Evolutionary conservation across 768 basidiomycete species (phyloP).

Genomic region (Leccinum uliginosum): DNA sequence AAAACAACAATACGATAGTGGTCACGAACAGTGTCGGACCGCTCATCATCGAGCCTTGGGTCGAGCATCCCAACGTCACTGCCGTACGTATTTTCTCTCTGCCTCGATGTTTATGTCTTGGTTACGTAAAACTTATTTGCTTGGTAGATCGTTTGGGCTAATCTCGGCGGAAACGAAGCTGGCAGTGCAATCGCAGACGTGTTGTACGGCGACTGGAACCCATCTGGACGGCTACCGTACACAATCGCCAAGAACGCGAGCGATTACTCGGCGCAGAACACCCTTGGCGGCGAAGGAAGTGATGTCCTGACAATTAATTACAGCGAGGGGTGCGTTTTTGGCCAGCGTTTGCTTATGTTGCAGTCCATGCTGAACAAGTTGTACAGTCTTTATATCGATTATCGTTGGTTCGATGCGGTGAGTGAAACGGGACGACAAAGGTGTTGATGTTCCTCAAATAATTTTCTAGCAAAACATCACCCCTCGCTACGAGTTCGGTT

Average conservation of each 20-base stretch:
- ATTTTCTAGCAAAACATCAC: slow-evolving; percentile 53
- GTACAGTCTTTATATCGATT: slow-evolving; percentile 59
- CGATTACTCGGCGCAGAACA: slow-evolving; percentile 49
- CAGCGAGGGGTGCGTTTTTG: slow-evolving; percentile 39
- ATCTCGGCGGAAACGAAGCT: slow-evolving; percentile 67
- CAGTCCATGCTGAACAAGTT: neutral
- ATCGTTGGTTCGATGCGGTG: slow-evolving; percentile 66
- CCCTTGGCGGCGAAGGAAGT: slow-evolving; percentile 20
- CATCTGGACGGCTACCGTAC: slow-evolving; percentile 66
- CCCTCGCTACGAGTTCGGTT: slow-evolving; percentile 88
- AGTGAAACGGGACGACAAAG: slow-evolving; percentile 26
- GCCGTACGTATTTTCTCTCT: slow-evolving; percentile 42
- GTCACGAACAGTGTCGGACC: slow-evolving; percentile 78
- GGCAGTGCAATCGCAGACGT: slow-evolving; percentile 77
- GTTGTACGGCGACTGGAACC: slow-evolving; percentile 73
- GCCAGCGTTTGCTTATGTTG: no score
- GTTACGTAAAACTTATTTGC: slow-evolving; percentile 1
- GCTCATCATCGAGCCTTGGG: slow-evolving; percentile 65
- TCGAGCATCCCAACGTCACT: slow-evolving; percentile 68
- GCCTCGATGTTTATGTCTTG: slow-evolving; percentile 12
- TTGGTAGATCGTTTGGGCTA: slow-evolving; percentile 43
- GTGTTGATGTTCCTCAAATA: neutral
- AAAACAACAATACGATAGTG: slow-evolving; percentile 75
- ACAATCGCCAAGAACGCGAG: slow-evolving; percentile 58
- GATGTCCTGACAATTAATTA: slow-evolving; percentile 53